phyloP scores from a whole-genome alignment of 768 basidiomycete species.

The Boletus reticuloceps region DNA sequence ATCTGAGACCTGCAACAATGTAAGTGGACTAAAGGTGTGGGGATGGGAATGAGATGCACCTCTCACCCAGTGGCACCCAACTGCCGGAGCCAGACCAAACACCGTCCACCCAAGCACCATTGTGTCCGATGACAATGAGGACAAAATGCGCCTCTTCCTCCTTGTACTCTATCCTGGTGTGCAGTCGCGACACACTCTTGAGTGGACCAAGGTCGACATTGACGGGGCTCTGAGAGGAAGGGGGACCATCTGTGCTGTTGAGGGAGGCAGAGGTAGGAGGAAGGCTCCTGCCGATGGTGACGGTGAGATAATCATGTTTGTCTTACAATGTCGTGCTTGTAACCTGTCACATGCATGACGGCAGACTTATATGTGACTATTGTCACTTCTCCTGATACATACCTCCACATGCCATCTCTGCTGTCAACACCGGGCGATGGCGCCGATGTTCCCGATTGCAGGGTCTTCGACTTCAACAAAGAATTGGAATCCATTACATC shows the following conservation, averaged over 20 bases:
- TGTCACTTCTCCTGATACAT: no score
- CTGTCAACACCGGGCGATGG: no score
- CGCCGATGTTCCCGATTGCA: no score
- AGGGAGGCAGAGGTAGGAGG: constrained; percentile 54
- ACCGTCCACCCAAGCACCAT: constrained; percentile 97
- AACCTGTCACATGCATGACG: no score
- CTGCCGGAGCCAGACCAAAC: constrained; percentile 92
- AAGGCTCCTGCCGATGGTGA: constrained; percentile 88
- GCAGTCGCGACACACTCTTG: constrained; percentile 94
- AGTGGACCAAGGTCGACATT: constrained; percentile 93
- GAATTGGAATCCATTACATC: no score
- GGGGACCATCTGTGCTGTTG: constrained; percentile 44
- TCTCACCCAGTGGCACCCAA: constrained; percentile 78
- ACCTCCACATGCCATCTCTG: no score
- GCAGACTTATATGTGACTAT: no score
- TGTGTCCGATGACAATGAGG: constrained; percentile 89
- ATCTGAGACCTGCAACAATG: constrained; percentile 74
- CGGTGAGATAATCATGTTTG: constrained; percentile 46
- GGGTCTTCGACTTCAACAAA: no score
- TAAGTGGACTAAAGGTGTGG: constrained; percentile 4
- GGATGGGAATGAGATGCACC: constrained; percentile 44
- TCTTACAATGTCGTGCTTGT: no score
- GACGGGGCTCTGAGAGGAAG: constrained; percentile 41
- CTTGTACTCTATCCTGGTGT: constrained; percentile 94
- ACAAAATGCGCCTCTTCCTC: constrained; percentile 86